A percentile compares a stretch with the other conserved stretches of the same genome.
phyloP scores from a whole-genome alignment of 2,329 filamentous ascomycete genomes.

The Karstenula rhodostoma region DNA sequence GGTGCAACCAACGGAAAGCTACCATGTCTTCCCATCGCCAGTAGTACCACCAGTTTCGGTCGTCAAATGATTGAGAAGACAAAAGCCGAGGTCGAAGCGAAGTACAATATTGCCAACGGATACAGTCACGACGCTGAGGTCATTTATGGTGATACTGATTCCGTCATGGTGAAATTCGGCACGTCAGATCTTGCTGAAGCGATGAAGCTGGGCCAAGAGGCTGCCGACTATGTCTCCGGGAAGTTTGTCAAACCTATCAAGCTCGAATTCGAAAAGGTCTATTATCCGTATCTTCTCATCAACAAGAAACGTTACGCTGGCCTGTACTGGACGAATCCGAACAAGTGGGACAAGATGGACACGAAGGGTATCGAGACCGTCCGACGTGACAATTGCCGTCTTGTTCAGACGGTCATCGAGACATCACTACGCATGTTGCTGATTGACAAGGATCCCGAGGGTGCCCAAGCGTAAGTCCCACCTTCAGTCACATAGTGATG shows the following conservation, averaged over 20 bases:
- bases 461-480: slow-evolving; percentile 84
- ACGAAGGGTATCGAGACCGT: slow-evolving; percentile 99
- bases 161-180: slow-evolving; percentile 99
- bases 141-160: slow-evolving; percentile 99
- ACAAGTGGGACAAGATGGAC: slow-evolving; percentile 99
- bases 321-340: slow-evolving; percentile 93
- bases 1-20: slow-evolving; percentile 96
- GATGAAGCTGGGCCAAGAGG: slow-evolving; percentile 96
- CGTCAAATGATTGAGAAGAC: slow-evolving; percentile 99
- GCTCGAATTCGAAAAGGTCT: slow-evolving; percentile 98
- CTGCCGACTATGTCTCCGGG: slow-evolving; percentile 83
- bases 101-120: slow-evolving; percentile 91
- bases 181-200: slow-evolving; percentile 84
- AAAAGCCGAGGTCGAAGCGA: slow-evolving; percentile 90
- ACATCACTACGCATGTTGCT: slow-evolving; percentile 94
- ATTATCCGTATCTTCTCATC: slow-evolving; percentile 96
- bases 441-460: slow-evolving; percentile 88
- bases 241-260: slow-evolving; percentile 98
- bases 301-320: slow-evolving; percentile 99
- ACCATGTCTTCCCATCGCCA: slow-evolving; percentile 92
- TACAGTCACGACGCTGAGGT: slow-evolving; percentile 95
- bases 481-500: slow-evolving; percentile 10
- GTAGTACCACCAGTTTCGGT: slow-evolving; percentile 95
- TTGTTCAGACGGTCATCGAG: slow-evolving; percentile 97
- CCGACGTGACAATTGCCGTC: slow-evolving; percentile 90